Evolutionary conservation across 202 grass and related monocot genomes (phyloP).

Genomic region (Setaria viridis): DNA sequence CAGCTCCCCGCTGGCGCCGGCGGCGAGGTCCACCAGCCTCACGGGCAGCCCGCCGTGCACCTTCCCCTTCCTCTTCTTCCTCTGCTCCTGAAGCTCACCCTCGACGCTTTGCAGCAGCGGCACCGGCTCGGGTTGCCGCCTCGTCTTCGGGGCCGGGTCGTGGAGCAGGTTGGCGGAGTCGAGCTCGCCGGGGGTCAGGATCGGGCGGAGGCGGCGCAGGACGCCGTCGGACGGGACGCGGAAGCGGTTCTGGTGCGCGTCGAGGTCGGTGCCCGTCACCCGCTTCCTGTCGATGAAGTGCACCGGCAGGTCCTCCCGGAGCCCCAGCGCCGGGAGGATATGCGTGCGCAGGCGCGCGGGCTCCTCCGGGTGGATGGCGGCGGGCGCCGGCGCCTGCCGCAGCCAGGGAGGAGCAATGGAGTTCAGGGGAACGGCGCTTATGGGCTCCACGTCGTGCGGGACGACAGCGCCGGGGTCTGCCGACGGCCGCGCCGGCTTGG

Average conservation of each 20-base stretch:
- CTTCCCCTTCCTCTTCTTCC: not conserved
- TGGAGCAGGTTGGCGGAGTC: constrained; percentile 3
- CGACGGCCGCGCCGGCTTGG: not conserved
- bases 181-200: not conserved
- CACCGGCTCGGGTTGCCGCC: too few species aligned
- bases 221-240: constrained; percentile 9
- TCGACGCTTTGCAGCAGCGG: too few species aligned
- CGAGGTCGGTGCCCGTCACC: not conserved
- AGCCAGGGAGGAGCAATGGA: not conserved
- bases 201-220: not conserved
- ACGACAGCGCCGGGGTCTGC: not conserved
- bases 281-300: not conserved
- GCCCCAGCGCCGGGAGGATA: not conserved
- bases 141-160: not conserved
- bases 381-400: not conserved
- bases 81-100: too few species aligned
- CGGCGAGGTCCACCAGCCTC: not conserved
- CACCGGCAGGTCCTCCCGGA: not conserved
- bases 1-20: not conserved
- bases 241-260: constrained; percentile 28
- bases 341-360: not conserved
- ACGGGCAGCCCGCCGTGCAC: constrained; percentile 19
- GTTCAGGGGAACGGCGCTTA: not conserved
- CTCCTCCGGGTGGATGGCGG: not conserved
- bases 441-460: not conserved